A percentile compares a stretch with the other conserved stretches of the same genome.
phyloP scores from a whole-genome alignment of 352 stramenopile species.

The Phytophthora syringae region DNA sequence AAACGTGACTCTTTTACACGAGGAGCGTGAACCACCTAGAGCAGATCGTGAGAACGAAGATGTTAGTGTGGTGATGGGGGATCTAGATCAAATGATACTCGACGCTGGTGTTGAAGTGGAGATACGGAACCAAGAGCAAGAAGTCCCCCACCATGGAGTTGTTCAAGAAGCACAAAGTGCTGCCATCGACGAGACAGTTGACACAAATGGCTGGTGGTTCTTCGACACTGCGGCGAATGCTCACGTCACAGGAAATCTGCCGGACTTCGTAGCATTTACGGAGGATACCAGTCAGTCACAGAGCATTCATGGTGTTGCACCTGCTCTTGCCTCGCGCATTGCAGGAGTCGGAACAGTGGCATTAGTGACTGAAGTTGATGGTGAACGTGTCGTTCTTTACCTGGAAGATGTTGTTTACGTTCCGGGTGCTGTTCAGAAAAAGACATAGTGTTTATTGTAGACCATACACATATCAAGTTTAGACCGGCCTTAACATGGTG shows the following conservation, averaged over 20 bases:
- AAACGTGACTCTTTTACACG: neutral
- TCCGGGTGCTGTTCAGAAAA: no score
- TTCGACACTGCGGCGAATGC: conserved; percentile 2
- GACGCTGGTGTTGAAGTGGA: neutral
- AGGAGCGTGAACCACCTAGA: neutral
- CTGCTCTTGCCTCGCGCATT: conserved; percentile 2
- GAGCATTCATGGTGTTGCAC: neutral
- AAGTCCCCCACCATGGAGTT: no score
- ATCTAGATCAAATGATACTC: neutral
- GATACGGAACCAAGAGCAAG: no score
- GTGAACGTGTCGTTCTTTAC: neutral
- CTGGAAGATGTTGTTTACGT: no score
- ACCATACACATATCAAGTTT: no score
- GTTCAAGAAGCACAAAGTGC: neutral
- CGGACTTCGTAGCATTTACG: neutral
- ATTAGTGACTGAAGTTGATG: conserved; percentile 8
- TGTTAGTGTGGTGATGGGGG: neutral
- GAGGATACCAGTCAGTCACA: neutral
- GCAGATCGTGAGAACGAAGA: neutral
- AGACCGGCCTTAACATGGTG: no score
- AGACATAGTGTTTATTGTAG: no score
- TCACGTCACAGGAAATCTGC: neutral
- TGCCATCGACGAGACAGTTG: neutral
- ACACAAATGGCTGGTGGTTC: conserved; percentile 4
- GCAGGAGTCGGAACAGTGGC: conserved; percentile 5